Evolutionary conservation across 768 basidiomycete species (phyloP).

Genomic region (Amanita muscaria): DNA sequence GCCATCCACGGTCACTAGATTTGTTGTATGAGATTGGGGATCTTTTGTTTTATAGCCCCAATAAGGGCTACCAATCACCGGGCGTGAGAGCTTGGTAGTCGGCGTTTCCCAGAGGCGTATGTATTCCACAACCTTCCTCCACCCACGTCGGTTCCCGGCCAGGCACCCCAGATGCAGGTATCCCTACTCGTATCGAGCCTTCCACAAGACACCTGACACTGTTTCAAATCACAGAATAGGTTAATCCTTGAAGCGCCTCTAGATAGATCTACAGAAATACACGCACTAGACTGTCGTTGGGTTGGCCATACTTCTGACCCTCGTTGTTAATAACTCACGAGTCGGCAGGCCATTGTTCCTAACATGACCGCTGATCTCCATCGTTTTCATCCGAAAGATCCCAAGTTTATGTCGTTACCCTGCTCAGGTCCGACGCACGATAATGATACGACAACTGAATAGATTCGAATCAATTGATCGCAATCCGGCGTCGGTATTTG

Average conservation of each 20-base stretch:
- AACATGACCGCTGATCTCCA: background rate
- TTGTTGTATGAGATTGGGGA: too few species aligned
- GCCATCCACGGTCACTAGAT: too few species aligned
- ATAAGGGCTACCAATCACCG: too few species aligned
- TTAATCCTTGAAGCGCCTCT: background rate
- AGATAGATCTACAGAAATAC: background rate
- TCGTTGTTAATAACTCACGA: background rate
- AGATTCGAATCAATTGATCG: too few species aligned
- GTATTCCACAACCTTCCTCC: background rate
- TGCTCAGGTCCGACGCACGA: too few species aligned
- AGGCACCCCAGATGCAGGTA: background rate
- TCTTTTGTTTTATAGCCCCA: too few species aligned
- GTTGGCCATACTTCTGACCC: constrained; percentile 2
- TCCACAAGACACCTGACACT: constrained; percentile 2
- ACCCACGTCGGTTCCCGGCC: background rate
- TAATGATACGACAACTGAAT: too few species aligned
- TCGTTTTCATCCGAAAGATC: constrained; percentile 1
- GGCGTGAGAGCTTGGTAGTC: background rate
- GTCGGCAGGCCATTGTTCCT: background rate
- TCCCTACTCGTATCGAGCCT: background rate
- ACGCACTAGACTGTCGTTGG: background rate
- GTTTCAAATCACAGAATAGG: background rate
- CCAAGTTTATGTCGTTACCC: too few species aligned
- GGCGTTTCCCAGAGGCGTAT: background rate
- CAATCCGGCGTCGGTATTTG: background rate